A percentile compares a stretch with the other conserved stretches of the same genome.
Evolutionary conservation across 305 asterid species (phyloP).

Genomic region (Salvia sclarea): DNA sequence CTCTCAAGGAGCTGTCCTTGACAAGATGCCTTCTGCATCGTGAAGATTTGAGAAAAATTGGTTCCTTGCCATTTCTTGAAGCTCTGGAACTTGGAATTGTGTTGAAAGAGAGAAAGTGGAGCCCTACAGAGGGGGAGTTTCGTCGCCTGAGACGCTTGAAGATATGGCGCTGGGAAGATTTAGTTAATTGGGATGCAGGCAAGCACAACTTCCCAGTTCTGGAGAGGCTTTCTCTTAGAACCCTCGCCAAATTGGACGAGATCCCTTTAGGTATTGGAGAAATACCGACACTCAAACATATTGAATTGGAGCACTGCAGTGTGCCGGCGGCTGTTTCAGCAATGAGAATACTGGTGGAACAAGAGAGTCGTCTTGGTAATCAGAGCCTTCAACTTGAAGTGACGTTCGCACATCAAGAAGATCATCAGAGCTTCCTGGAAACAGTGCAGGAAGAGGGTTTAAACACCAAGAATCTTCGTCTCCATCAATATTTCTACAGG

Average conservation of each 20-base stretch:
- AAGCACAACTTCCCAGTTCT: conserved; percentile 30
- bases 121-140: background rate
- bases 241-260: background rate
- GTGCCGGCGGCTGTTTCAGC: conserved; percentile 1
- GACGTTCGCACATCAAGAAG: no score
- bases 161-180: no score
- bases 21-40: background rate
- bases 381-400: conserved; percentile 8
- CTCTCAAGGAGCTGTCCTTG: background rate
- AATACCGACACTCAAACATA: conserved; percentile 22
- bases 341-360: conserved; percentile 24
- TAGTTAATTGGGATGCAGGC: conserved; percentile 28
- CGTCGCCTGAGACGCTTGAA: background rate
- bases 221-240: conserved; percentile 5
- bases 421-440: no score
- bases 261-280: conserved; percentile 27
- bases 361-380: conserved; percentile 17
- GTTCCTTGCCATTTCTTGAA: conserved; percentile 18
- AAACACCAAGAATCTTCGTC: no score
- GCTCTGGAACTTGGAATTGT: background rate
- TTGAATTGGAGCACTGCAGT: background rate
- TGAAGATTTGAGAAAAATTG: conserved; percentile 1
- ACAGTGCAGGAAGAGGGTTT: no score
- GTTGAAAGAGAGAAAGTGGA: background rate
- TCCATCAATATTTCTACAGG: no score